Conservation (phyloP, 805 yeast genomes). For the Cyberlindnera mycetangii region DNA sequence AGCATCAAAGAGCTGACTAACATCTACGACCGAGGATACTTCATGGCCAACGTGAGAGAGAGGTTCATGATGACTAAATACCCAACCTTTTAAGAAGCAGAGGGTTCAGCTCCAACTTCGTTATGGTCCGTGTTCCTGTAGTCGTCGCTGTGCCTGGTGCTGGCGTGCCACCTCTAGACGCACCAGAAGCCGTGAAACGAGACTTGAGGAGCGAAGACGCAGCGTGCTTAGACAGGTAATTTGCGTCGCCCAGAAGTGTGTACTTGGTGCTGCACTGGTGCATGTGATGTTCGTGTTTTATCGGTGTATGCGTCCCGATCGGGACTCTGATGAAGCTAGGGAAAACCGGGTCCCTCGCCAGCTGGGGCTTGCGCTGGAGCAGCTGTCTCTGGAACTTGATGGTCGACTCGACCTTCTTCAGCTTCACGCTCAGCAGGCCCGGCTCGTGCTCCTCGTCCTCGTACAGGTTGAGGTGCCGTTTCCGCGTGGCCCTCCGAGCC, state of each 20-base stretch:
- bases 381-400: slow-evolving; percentile 18
- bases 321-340: slow-evolving; percentile 10
- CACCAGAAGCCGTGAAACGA: neutral
- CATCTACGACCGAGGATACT: slow-evolving; percentile 23
- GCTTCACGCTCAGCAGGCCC: slow-evolving; percentile 10
- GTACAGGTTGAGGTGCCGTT: slow-evolving; percentile 25
- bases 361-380: neutral
- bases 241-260: slow-evolving; percentile 2
- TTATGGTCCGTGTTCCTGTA: slow-evolving; percentile 6
- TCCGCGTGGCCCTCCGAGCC: slow-evolving; percentile 8
- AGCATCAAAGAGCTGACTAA: slow-evolving; percentile 19
- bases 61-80: slow-evolving; percentile 10
- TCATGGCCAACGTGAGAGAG: slow-evolving; percentile 20
- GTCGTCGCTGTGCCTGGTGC: neutral
- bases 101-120: slow-evolving; percentile 13
- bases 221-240: slow-evolving; percentile 9
- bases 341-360: slow-evolving; percentile 14
- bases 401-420: slow-evolving; percentile 20
- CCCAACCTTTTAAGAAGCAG: slow-evolving; percentile 21
- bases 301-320: neutral
- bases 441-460: slow-evolving; percentile 35
- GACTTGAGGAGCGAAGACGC: slow-evolving; percentile 10
- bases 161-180: neutral
- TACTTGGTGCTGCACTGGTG: slow-evolving; percentile 3
- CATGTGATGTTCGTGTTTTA: neutral